Evolutionary conservation across 2,329 filamentous ascomycete genomes (phyloP), one percentile per base, ranked within the genome.

Genomic region (Cercospora beticola): DNA sequence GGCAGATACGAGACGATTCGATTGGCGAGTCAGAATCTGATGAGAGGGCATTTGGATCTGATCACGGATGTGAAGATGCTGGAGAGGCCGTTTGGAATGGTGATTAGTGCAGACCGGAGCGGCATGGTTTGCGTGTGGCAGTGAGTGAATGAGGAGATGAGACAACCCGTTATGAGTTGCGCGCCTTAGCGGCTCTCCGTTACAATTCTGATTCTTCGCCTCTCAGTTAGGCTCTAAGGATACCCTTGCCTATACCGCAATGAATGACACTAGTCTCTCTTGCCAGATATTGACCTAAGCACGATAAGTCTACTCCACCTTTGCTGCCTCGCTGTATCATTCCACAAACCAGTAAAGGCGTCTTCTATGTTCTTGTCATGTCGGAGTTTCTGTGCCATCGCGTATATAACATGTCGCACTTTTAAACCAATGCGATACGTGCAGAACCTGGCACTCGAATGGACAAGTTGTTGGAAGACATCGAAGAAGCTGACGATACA

Each of bases 11-110:
- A 97, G 30, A 95, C 97, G 71, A 94, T 91, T 70, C 83, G 91
- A 70, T 90, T 96, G 72, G 92, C 97, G 81, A 94, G 97, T 78
- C 92, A 96, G 79, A 89, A 93, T 80, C 79, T 99, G 73, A 82
- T 98, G 67, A 91, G 89, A 78, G 92, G 90, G 68, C 95, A 99
- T 81, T 80, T 97, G 75, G 95, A 99, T 81, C 89, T 89, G 3
- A 89, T 99, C 68, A 87, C 92, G 76, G 94, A 98, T 81, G 89
- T 97, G 73, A 91, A 91, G n/a, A 82, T 98, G 76, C 80, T 99
- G 73, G 93, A 97, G 82, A 85, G 88, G 72, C 95, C 95, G 26
- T 97, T 97, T 79, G 91, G 91, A 4, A 97, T 98, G 92, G 91
- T 94, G 36, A 85, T 98, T 61, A 96, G 92, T 73, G 94, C 91